A percentile compares a stretch with the other conserved stretches of the same genome.
These are phyloP conservation scores for Colletotrichum gigasporum DNA, from an alignment of 2,329 filamentous ascomycete species.

Conservation along the genomic window DNA sequence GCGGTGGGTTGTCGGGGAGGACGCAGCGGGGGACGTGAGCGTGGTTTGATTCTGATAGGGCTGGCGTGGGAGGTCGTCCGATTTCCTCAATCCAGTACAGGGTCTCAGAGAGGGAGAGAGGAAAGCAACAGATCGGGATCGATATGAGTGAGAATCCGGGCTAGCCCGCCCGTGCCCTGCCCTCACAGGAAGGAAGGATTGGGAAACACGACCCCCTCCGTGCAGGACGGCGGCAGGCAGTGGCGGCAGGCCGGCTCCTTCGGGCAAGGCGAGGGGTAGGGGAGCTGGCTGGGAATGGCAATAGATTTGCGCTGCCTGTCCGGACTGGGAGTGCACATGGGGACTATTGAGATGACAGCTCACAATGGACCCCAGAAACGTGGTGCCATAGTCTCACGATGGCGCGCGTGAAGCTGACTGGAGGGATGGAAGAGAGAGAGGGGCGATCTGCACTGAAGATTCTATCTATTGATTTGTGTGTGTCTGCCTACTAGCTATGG, in stretches of 20 bases:
- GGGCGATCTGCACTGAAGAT: slow-evolving; percentile 10
- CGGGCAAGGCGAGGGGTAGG: background rate
- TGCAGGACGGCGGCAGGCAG: slow-evolving; percentile 1
- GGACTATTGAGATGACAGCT: slow-evolving; percentile 4
- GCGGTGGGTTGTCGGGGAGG: slow-evolving; percentile 70
- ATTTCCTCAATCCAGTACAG: no score
- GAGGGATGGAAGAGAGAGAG: background rate
- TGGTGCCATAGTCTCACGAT: slow-evolving; percentile 24
- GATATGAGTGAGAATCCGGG: no score
- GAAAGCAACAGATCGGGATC: no score
- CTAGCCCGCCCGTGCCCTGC: background rate
- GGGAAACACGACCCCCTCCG: no score
- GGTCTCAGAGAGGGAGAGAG: no score
- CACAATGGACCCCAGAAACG: background rate
- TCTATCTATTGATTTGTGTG: slow-evolving; percentile 22
- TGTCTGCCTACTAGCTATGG: slow-evolving; percentile 16
- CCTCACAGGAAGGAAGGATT: no score
- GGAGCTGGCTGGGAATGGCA: no score
- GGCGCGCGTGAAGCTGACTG: background rate
- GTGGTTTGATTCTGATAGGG: slow-evolving; percentile 59
- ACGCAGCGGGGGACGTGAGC: slow-evolving; percentile 58
- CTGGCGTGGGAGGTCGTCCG: slow-evolving; percentile 1
- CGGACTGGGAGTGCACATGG: background rate
- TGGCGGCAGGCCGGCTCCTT: background rate
- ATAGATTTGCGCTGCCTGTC: no score